Evolutionary conservation across 495 filamentous ascomycete genomes (phyloP).

Genomic region (Aspergillus baeticus): DNA sequence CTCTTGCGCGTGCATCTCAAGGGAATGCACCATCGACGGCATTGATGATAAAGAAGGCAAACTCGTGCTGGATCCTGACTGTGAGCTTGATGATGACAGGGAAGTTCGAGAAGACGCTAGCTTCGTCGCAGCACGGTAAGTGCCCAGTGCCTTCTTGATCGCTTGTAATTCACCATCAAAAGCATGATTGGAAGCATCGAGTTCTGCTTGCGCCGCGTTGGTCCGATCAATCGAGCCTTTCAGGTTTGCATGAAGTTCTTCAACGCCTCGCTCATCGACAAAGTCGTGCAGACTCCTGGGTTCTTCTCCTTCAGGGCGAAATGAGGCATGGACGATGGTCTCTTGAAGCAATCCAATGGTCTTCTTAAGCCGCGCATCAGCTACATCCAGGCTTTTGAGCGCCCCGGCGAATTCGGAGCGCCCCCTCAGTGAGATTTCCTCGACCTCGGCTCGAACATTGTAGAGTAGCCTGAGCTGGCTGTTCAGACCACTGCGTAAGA

Average conservation of each 20-base stretch:
- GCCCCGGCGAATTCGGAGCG: constrained; percentile 60
- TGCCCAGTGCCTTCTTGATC: constrained; percentile 58
- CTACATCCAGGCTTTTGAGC: constrained; percentile 69
- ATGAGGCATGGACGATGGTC: constrained; percentile 70
- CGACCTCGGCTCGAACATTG: constrained; percentile 62
- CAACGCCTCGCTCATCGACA: constrained; percentile 78
- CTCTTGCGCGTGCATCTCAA: constrained; percentile 76
- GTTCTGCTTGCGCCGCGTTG: constrained; percentile 53
- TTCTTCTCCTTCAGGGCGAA: constrained; percentile 66
- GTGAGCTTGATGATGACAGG: constrained; percentile 36
- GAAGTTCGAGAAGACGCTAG: constrained; percentile 41
- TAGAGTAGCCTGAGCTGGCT: constrained; percentile 70
- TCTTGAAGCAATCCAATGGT: constrained; percentile 69
- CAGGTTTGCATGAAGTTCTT: constrained; percentile 62
- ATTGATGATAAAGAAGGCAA: constrained; percentile 52
- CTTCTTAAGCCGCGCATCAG: constrained; percentile 65
- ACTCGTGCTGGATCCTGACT: constrained; percentile 35
- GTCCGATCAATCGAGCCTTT: constrained; percentile 64
- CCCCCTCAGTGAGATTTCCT: constrained; percentile 49
- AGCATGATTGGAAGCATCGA: constrained; percentile 43
- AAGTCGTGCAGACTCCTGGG: constrained; percentile 81
- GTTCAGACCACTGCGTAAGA: constrained; percentile 68
- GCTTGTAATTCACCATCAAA: constrained; percentile 60
- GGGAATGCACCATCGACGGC: constrained; percentile 63
- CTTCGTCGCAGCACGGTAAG: constrained; percentile 40